Base-by-base conservation (phyloP, 2,329 filamentous ascomycete genomes). In the Sclerotinia nivalis region DNA sequence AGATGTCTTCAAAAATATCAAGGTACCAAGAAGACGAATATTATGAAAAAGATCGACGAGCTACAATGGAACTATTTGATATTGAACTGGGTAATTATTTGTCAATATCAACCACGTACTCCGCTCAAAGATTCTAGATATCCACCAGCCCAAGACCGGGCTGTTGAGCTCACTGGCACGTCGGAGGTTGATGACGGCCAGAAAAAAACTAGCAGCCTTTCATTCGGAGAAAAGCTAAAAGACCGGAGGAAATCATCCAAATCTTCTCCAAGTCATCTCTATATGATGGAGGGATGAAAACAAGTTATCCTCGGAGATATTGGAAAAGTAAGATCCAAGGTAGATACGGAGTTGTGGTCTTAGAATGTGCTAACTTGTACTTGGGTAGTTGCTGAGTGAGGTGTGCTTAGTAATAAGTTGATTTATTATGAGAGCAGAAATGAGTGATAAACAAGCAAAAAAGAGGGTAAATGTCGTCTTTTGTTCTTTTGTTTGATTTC, bases 141-240 rank as follows among this genome's bases (percentile, higher is more conserved):
- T 54, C 50, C 15, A 18, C 25, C 50, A 40, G 25, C 25, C 25
- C 50, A 54, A 60, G 25, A 12, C 12, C 25, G 25, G 40, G 20
- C 10, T 13, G 15, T 31, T 61, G 59, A 34, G 59, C 59, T 31
- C 15, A 62, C 28, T 22, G 43, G 9, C 18, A 61, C 15, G 7
- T 47, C 22, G 13, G 20, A 31, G 59, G 22, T 47, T 28, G 58
- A 34, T 47, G 58, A 13, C 25, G 43, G 18, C 18, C 40, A 47
- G 13, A 20, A 43, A 34, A 34, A n/a, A 34, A 22, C 2, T 20
- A 61, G 28, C 18, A 61, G 59, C 9, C 13, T 9, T 13, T 47
- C 25, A 62, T 18, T 43, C 59, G 59, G 59, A 62, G 59, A n/a
- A 49, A 34, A 49, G 59, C 20, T 15, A 43, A 49, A 34, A 15